Evolutionary conservation across 208 protist genomes (phyloP), one percentile per base, ranked within the genome.

Genomic region (Trypanosoma avium): DNA sequence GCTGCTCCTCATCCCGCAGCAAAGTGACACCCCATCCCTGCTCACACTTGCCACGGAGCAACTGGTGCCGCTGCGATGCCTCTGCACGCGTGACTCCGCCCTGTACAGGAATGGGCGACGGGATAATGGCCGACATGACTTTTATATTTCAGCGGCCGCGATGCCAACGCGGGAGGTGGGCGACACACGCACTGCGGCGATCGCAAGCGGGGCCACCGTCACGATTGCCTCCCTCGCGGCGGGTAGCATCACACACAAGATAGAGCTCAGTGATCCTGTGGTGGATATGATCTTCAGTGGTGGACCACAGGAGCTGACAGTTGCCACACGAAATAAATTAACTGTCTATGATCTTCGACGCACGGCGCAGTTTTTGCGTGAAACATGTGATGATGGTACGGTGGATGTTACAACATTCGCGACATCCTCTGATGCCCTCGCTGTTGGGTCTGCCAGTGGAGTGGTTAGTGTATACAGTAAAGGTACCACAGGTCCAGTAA

Each of bases 321-420:
- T 93, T 46, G 86, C 90, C 3, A 78, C 78, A 5, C 80, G 75
- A 30, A 81, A 81, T 43, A 80, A 75, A 47, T 63, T 95, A 21
- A 64, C 67, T 3, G 64, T 95, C 9, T 95, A 92, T 61, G 90
- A 95, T 45, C 63, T 95, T 3, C 90, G 90, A 50, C 86, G 86
- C 64, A 81, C 72, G 2, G 80, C 75, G 17, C 78, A 71, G 21
- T 84, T 87, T 55, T 63, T 86, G 17, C 77, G 75, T 27, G 73
- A 79, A 38, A 55, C 89, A 43, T 64, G 62, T 6, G 84, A 95
- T 57, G 75, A 84, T 8, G 90, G 80, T 5, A 79, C 79, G 1
- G 58, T 92, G 32, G 66, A 74, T 32, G 79, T 95, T 36, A 90
- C 81, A 12, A 60, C 73, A 24, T 87, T 92, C 61, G 82, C 80